These are phyloP conservation scores for Trichoderma gamsii DNA, from an alignment of 495 filamentous ascomycete species.

Conservation along the genomic window DNA sequence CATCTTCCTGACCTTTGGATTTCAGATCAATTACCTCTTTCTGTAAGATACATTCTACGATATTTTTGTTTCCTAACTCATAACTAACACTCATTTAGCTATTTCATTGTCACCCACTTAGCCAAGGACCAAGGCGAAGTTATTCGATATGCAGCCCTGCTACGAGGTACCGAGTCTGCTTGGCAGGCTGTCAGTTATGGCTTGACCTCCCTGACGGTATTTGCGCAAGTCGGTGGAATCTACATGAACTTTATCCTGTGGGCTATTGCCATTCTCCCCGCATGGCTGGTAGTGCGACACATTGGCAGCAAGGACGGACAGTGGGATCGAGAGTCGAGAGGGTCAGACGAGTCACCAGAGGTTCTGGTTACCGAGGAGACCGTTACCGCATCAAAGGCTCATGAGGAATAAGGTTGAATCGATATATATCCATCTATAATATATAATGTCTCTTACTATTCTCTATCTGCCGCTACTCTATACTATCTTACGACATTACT, in stretches of 20 bases:
- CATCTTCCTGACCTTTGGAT: conserved; percentile 51
- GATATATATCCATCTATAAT: no score
- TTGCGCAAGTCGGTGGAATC: conserved; percentile 52
- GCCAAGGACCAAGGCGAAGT: conserved; percentile 51
- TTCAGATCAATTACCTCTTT: conserved; percentile 61
- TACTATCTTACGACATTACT: no score
- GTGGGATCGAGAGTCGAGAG: conserved; percentile 3
- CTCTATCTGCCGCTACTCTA: no score
- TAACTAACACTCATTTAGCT: conserved; percentile 29
- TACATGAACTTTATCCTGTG: conserved; percentile 61
- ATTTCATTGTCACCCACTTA: conserved; percentile 56
- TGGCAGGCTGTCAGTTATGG: conserved; percentile 60
- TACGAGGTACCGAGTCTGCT: conserved; percentile 57
- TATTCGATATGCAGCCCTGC: conserved; percentile 53
- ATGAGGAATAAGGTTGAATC: background rate
- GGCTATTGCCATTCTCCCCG: conserved; percentile 49
- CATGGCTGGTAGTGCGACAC: conserved; percentile 52
- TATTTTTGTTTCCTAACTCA: background rate
- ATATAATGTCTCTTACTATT: no score
- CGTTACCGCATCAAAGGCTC: background rate
- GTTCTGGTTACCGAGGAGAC: background rate
- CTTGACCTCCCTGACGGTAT: conserved; percentile 47
- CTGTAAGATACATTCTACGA: conserved; percentile 35
- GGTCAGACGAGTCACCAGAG: background rate
- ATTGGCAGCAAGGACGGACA: conserved; percentile 33